phyloP scores from a whole-genome alignment of 1,284 basidiomycete species.

The Leccinum colubrinum region DNA sequence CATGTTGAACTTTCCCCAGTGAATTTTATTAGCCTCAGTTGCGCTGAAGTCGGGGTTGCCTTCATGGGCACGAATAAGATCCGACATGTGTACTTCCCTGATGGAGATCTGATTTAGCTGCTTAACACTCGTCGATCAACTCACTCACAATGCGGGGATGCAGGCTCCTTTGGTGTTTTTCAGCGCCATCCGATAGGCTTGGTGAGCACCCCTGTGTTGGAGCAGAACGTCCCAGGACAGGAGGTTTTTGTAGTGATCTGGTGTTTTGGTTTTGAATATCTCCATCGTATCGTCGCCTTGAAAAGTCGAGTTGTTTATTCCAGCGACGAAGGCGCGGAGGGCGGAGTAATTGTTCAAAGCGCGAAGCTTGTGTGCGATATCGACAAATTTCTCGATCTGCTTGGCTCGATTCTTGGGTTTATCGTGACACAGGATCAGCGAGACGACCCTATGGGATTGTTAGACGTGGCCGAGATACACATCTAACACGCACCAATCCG shows the following conservation, averaged over 20 bases:
- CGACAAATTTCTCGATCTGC: constrained; percentile 77
- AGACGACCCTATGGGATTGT: constrained; percentile 57
- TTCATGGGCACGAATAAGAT: constrained; percentile 75
- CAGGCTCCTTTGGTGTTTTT: constrained; percentile 78
- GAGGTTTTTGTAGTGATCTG: constrained; percentile 65
- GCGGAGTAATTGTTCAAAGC: constrained; percentile 78
- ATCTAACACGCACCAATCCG: constrained; percentile 57
- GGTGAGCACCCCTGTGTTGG: constrained; percentile 68
- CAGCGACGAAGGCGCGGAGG: constrained; percentile 76
- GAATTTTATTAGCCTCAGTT: constrained; percentile 62
- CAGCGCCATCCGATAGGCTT: constrained; percentile 76
- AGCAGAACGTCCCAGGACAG: constrained; percentile 77
- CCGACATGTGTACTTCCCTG: constrained; percentile 83
- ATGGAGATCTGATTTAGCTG: constrained; percentile 14
- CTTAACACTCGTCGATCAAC: constrained; percentile 25
- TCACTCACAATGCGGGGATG: constrained; percentile 70
- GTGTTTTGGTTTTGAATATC: constrained; percentile 57
- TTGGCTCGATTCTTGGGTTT: constrained; percentile 59
- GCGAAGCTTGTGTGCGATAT: constrained; percentile 68
- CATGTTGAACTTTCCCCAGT: constrained; percentile 87
- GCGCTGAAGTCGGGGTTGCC: constrained; percentile 67
- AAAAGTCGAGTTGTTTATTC: constrained; percentile 75
- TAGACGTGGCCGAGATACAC: constrained; percentile 3
- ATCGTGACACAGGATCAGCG: constrained; percentile 77
- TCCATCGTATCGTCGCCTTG: constrained; percentile 71